Evolutionary conservation across 371 early-diverging fungal genomes (phyloP).

Genomic region (Umbelopsis sp.): DNA sequence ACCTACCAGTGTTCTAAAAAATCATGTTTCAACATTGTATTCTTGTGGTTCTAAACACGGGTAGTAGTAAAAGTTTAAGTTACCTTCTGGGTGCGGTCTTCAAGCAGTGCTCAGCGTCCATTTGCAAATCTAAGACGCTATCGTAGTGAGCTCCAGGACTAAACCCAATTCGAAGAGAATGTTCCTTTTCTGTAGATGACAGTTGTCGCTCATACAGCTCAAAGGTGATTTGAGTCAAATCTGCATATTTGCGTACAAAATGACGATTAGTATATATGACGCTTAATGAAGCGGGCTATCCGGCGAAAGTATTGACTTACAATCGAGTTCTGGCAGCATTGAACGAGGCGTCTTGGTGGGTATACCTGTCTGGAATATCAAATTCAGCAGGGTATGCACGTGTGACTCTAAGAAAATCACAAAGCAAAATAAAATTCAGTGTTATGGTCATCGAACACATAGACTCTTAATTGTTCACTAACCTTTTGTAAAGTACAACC

Average conservation of each 20-base stretch:
- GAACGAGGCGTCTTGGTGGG: conserved; percentile 71
- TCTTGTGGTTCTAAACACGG: too few species aligned
- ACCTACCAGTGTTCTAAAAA: conserved; percentile 43
- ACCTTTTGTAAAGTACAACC: conserved; percentile 95
- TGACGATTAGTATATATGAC: too few species aligned
- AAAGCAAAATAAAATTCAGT: not conserved
- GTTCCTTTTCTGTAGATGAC: conserved; percentile 64
- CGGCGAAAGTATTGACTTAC: conserved; percentile 48
- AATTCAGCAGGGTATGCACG: conserved; percentile 87
- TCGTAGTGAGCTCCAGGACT: conserved; percentile 92
- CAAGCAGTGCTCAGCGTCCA: conserved; percentile 88
- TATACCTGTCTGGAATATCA: conserved; percentile 85
- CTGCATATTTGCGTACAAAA: conserved; percentile 33
- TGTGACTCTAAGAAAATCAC: conserved; percentile 72
- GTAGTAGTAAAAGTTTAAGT: too few species aligned
- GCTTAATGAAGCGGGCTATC: too few species aligned
- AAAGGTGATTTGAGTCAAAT: conserved; percentile 95
- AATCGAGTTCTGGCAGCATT: conserved; percentile 88
- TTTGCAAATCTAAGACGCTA: conserved; percentile 85
- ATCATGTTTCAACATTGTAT: not conserved
- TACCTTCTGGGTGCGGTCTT: conserved; percentile 77
- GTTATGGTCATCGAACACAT: not conserved
- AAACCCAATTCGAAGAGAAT: conserved; percentile 90
- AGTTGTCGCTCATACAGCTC: conserved; percentile 91
- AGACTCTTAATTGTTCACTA: not conserved